phyloP scores from a whole-genome alignment of 2,329 filamentous ascomycete species.

The Arthrinium puccinioides region DNA sequence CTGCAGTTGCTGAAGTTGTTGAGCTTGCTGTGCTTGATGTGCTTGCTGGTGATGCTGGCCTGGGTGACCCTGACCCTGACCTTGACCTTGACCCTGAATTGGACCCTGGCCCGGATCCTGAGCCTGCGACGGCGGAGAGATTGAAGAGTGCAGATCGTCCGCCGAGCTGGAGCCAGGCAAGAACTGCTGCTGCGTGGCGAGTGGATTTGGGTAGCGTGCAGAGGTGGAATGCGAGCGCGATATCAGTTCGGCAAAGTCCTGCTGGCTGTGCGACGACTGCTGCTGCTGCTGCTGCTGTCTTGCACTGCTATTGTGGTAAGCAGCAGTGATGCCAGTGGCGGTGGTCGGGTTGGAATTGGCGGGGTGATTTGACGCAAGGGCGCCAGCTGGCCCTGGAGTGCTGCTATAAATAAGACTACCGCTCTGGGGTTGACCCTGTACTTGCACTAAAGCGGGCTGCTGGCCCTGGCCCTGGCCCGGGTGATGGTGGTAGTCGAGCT shows the following conservation, averaged over 20 bases:
- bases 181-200: conserved; percentile 27
- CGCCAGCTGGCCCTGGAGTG: neutral
- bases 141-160: conserved; percentile 29
- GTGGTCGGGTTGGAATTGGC: conserved; percentile 31
- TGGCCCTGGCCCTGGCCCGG: conserved; percentile 21
- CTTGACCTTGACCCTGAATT: conserved; percentile 7
- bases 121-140: conserved; percentile 13
- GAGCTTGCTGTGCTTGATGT: no score
- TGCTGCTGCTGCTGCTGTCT: conserved; percentile 15
- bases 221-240: conserved; percentile 46
- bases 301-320: conserved; percentile 11
- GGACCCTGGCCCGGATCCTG: neutral
- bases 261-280: conserved; percentile 26
- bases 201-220: conserved; percentile 31
- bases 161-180: conserved; percentile 29
- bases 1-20: conserved; percentile 6
- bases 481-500: conserved; percentile 22
- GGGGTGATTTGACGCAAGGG: conserved; percentile 16
- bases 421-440: conserved; percentile 2
- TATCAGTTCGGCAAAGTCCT: conserved; percentile 40
- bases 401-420: conserved; percentile 3
- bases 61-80: conserved; percentile 13
- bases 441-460: conserved; percentile 17
- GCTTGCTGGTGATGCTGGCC: conserved; percentile 6
- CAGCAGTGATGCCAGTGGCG: conserved; percentile 15